Evolutionary conservation across 352 stramenopile species (phyloP).

Genomic region (Pythium phragmiticola): DNA sequence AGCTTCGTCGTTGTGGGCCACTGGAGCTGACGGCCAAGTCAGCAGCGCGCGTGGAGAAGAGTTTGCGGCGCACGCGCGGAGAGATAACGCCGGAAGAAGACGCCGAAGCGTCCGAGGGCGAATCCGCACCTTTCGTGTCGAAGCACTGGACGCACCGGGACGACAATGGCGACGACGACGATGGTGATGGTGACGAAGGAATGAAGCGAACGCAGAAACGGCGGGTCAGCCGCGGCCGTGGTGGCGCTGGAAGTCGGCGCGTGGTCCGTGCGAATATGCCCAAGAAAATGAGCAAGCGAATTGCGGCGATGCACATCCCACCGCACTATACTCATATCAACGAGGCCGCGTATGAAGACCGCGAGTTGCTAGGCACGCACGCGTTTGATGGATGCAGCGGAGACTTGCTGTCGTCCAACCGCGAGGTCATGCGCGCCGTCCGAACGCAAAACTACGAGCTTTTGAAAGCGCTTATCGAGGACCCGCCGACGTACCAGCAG

Average conservation of each 20-base stretch:
- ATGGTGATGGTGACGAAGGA: slow-evolving; percentile 1
- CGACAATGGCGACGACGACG: slow-evolving; percentile 16
- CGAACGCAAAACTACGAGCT: slow-evolving; percentile 63
- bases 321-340: slow-evolving; percentile 47
- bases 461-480: slow-evolving; percentile 48
- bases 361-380: slow-evolving; percentile 47
- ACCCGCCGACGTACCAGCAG: slow-evolving; percentile 35
- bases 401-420: slow-evolving; percentile 44
- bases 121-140: slow-evolving; percentile 37
- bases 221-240: not conserved
- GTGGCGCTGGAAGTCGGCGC: slow-evolving; percentile 15
- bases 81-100: slow-evolving; percentile 28
- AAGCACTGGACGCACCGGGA: slow-evolving; percentile 21
- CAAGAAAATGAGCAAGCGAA: slow-evolving; percentile 28
- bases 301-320: slow-evolving; percentile 40
- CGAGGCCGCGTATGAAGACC: slow-evolving; percentile 52
- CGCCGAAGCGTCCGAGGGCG: slow-evolving; percentile 33
- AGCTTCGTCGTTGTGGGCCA: slow-evolving; percentile 22
- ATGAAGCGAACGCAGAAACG: not conserved
- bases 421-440: slow-evolving; percentile 63
- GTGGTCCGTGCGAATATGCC: slow-evolving; percentile 7
- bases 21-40: slow-evolving; percentile 63
- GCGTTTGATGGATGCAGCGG: slow-evolving; percentile 35
- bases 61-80: slow-evolving; percentile 38
- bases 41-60: slow-evolving; percentile 40